A percentile compares a stretch with the other conserved stretches of the same genome.
These are phyloP conservation scores for Zostera marina DNA, from an alignment of 116 monocot genomes.

Conservation along the genomic window DNA sequence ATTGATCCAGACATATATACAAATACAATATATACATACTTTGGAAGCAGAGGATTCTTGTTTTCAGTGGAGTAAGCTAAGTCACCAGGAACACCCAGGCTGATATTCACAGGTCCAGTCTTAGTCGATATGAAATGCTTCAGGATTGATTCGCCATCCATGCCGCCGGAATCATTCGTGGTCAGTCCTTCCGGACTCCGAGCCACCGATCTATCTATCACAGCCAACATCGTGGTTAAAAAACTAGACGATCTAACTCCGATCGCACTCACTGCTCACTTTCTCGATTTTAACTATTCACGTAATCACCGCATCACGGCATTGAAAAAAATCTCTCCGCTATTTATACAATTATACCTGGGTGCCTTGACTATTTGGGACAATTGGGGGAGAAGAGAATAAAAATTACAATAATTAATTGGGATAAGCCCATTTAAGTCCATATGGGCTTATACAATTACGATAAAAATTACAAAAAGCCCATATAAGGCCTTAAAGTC, in stretches of 20 bases:
- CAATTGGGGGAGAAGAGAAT: no score
- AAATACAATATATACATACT: slow-evolving; percentile 17
- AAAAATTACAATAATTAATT: no score
- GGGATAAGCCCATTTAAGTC: no score
- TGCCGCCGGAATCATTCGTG: slow-evolving; percentile 6
- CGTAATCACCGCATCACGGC: no score
- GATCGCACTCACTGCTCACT: background rate
- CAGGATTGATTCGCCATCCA: slow-evolving; percentile 8
- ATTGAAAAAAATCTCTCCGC: no score
- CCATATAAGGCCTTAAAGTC: no score
- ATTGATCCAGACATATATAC: background rate
- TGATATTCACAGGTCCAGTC: slow-evolving; percentile 36
- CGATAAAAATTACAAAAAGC: no score
- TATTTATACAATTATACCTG: no score
- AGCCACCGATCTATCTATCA: slow-evolving; percentile 47
- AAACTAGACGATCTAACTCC: background rate
- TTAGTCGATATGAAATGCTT: slow-evolving; percentile 25
- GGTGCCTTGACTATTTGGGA: no score
- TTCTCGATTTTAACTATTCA: no score
- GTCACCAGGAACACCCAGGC: slow-evolving; percentile 24
- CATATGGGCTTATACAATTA: no score
- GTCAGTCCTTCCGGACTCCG: slow-evolving; percentile 47
- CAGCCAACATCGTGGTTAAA: slow-evolving; percentile 28
- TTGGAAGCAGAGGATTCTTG: slow-evolving; percentile 53
- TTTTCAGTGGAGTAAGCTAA: slow-evolving; percentile 46